Percentiles rank a stretch among this genome's conserved stretches.
Conservation (phyloP, 179 eudicot genomes). For the Beta lomatogona region DNA sequence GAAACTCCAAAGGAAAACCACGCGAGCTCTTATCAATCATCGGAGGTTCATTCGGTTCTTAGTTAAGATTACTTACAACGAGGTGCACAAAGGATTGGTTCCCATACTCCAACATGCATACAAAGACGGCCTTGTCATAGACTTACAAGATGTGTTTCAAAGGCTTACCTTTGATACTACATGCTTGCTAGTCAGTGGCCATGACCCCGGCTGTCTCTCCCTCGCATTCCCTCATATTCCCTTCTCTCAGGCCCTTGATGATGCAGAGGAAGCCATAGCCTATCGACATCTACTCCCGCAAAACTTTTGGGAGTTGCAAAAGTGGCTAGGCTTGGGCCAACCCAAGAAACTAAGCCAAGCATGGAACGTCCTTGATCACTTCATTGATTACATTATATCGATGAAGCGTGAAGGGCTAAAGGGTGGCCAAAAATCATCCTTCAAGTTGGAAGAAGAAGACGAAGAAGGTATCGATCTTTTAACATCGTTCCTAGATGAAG, state of each 20-base stretch:
- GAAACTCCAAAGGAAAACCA: conserved; percentile 43
- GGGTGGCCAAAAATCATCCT: not conserved
- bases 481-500: conserved; percentile 39
- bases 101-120: conserved; percentile 43
- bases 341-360: conserved; percentile 39
- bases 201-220: conserved; percentile 48
- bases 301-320: conserved; percentile 40
- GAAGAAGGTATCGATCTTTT: conserved; percentile 40
- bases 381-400: conserved; percentile 34
- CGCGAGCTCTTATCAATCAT: conserved; percentile 34
- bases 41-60: conserved; percentile 33
- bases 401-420: conserved; percentile 33
- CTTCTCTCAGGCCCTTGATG: conserved; percentile 51
- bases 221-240: conserved; percentile 43
- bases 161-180: conserved; percentile 54
- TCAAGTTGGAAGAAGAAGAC: conserved; percentile 22
- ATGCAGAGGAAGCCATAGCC: conserved; percentile 47
- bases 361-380: conserved; percentile 39
- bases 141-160: conserved; percentile 58
- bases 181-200: conserved; percentile 43
- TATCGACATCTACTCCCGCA: conserved; percentile 46
- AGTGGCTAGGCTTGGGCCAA: conserved; percentile 43
- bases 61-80: conserved; percentile 34
- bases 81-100: conserved; percentile 50
- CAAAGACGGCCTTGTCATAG: conserved; percentile 35